phyloP scores from a whole-genome alignment of 352 stramenopile species.

The Phytophthora cryptogea region DNA sequence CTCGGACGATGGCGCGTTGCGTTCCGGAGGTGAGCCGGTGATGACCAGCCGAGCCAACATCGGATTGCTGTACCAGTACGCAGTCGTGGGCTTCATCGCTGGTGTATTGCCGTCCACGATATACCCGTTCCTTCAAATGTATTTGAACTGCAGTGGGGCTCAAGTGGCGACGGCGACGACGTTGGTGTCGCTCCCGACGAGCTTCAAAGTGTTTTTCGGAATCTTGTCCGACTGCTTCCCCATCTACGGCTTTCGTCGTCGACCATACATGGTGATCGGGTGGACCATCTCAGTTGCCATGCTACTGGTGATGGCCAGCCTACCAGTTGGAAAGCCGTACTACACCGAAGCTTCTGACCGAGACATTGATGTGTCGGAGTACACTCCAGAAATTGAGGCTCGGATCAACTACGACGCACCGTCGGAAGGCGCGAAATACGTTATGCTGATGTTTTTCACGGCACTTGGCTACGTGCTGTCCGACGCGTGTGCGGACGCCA shows the following conservation, averaged over 20 bases:
- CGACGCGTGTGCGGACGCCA: constrained; percentile 49
- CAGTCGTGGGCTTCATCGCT: constrained; percentile 45
- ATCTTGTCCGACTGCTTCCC: constrained; percentile 62
- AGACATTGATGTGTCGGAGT: constrained; percentile 30
- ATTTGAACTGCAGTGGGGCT: constrained; percentile 44
- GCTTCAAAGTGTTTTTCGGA: constrained; percentile 64
- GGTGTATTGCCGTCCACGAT: constrained; percentile 39
- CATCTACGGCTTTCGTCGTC: constrained; percentile 52
- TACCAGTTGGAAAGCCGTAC: constrained; percentile 48
- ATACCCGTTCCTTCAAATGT: constrained; percentile 50
- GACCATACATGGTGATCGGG: constrained; percentile 60
- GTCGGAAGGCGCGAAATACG: constrained; percentile 34
- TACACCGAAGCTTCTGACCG: constrained; percentile 37
- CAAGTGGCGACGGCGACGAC: constrained; percentile 41
- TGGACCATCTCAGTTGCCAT: constrained; percentile 47
- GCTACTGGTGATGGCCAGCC: constrained; percentile 48
- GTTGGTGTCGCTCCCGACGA: constrained; percentile 50
- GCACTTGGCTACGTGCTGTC: constrained; percentile 52
- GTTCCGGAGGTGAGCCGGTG: constrained; percentile 36
- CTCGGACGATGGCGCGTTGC: constrained; percentile 44
- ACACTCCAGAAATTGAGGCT: constrained; percentile 33
- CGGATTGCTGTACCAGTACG: constrained; percentile 47
- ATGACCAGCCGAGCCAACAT: constrained; percentile 37
- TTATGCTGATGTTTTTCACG: constrained; percentile 53
- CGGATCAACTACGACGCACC: constrained; percentile 48